Base-by-base conservation (phyloP, 805 yeast species). In the Wickerhamiella azyma region DNA sequence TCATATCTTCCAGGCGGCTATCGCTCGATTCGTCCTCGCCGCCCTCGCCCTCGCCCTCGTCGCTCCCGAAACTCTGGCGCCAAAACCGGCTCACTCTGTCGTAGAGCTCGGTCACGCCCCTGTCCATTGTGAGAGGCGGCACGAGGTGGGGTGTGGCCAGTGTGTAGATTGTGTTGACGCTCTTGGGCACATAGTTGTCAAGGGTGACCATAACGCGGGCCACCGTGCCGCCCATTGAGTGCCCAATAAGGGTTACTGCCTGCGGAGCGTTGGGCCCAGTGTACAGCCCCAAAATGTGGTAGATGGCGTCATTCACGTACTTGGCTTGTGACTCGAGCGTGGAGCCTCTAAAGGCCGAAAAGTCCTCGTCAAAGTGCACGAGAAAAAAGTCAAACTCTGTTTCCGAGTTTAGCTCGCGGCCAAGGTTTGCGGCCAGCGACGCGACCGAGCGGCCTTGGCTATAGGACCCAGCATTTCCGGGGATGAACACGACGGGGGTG, bases 211-310 rank as follows among this genome's bases (percentile, higher is more conserved):
- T 76, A 0, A 85, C 79, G 48, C 97, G 70, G 2, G 95, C 82
- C 1, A 92, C 97, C 14, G 89, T 75, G 2, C 98, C 98, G 37
- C 98, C 98, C 98, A 89, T 89, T 0, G 97, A 89, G 65, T 89
- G 98, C 2, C 85, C 96, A 0, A 89, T 53, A 0, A 89, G 59
- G 0, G 89, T 75, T 1, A 89, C 94, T 0, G 95, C 81, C 24
- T 62, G 59, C 0, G 92, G 92, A 44, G 43, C 40, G 33, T 37
- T 65, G 7, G 60, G 56, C 17, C 59, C 61, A n/a, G 62, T 52
- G 55, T 89, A 89, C 5, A 89, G 64, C 3, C 76, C 72, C 14
- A 92, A 62, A 18, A 89, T 86, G 58, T 80, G 86, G 18, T 64
- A 62, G 3, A 92, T 69, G 0, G 96, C 96, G 54, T 88, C 96